Base-by-base conservation (phyloP, 352 stramenopile genomes). In the Globisporangium abappressorium region DNA sequence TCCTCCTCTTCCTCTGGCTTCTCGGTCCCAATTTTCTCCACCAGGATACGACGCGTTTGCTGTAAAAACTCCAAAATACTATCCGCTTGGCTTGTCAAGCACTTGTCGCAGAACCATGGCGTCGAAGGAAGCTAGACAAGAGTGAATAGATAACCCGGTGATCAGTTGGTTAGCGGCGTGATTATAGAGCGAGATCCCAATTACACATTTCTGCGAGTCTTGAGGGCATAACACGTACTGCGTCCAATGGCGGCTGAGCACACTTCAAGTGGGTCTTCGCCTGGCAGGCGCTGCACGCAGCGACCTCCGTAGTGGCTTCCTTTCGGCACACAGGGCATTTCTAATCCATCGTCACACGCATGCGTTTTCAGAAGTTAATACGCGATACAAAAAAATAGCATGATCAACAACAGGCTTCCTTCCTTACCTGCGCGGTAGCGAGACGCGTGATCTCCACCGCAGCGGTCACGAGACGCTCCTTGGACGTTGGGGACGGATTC, bases 41-140 rank as follows among this genome's bases (percentile, higher is more conserved):
- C 68, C 0, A 88, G 65, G 8, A 92, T 82, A 8, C 83, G 81
- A 11, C 79, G 75, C 14, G 80, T 85, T 43, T 92, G 83, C 55
- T 87, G 80, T 15, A 92, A 66, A 58, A 92, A 92, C 33, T 89
- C 79, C 12, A 90, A 72, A 41, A 92, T 87, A 2, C 78, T 69
- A 54, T 83, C 72, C 18, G 81, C 81, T 69, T 91, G 83, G 11
- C 62, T 80, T 12, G 68, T 77, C 36, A 87, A 59, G 66, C 80
- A 87, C 22, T 78, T 81, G 26, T 87, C 80, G n/a, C 80, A 87
- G 57, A 87, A 87, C 80, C 80, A 87, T 26, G 76, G 70, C 2
- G 64, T 38, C 0, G 61, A 51, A 0, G 78, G 74, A 0, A 60
- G 18, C 70, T 76, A 58, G 54, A 18, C 28, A 11, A 38, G 49